These are phyloP conservation scores for Sonneratia caseolaris DNA, from an alignment of 345 rosid species.

Conservation along the genomic window DNA sequence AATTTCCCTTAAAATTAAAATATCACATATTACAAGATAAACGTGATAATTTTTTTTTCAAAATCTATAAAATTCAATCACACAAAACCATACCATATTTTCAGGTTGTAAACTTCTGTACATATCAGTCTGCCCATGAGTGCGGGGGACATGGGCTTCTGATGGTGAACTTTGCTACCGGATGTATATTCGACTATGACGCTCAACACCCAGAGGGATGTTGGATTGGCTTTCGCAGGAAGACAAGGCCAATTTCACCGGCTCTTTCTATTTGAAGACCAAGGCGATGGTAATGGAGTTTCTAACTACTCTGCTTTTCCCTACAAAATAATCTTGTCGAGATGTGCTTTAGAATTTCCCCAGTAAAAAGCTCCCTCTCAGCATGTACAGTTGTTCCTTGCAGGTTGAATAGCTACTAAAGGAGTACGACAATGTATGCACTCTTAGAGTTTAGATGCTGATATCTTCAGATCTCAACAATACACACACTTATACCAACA, in stretches of 20 bases:
- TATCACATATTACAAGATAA: no score
- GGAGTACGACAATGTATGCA: slow-evolving; percentile 42
- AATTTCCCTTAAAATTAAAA: no score
- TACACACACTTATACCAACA: slow-evolving; percentile 42
- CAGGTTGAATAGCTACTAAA: slow-evolving; percentile 44
- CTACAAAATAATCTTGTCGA: background rate
- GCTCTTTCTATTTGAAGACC: slow-evolving; percentile 42
- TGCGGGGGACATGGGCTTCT: slow-evolving; percentile 30
- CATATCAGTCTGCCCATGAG: no score
- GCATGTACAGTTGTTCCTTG: background rate
- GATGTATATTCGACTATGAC: slow-evolving; percentile 44
- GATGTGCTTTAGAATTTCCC: no score
- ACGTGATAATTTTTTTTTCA: slow-evolving; percentile 31
- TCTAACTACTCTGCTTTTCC: background rate
- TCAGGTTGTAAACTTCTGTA: no score
- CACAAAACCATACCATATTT: no score
- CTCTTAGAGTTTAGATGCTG: slow-evolving; percentile 40
- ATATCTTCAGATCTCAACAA: slow-evolving; percentile 40
- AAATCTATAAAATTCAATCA: slow-evolving; percentile 13
- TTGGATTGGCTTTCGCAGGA: slow-evolving; percentile 39
- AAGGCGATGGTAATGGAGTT: slow-evolving; percentile 34
- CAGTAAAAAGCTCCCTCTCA: background rate
- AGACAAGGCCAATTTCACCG: slow-evolving; percentile 36
- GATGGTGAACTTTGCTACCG: slow-evolving; percentile 39
- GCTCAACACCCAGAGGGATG: slow-evolving; percentile 34